A percentile compares a stretch with the other conserved stretches of the same genome.
Evolutionary conservation across 164 flowering plant genomes (phyloP).

Genomic region (Macadamia tetraphylla): DNA sequence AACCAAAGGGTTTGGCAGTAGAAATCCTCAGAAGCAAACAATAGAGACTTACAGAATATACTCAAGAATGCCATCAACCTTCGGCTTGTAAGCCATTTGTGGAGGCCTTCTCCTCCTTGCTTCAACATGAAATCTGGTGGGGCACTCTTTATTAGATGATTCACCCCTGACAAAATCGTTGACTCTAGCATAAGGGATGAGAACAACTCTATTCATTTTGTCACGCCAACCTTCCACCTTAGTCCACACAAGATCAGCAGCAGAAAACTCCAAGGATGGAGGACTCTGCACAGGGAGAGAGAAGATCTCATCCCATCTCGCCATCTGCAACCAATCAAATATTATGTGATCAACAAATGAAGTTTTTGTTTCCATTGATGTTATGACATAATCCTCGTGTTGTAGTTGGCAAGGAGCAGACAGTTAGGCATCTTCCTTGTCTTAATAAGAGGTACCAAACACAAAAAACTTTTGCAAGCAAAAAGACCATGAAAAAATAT

Average conservation of each 20-base stretch:
- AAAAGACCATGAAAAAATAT: too few species aligned
- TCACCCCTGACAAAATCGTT: constrained; percentile 93
- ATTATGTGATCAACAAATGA: background rate
- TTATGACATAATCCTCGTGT: constrained; percentile 9
- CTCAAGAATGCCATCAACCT: constrained; percentile 94
- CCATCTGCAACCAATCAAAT: constrained; percentile 42
- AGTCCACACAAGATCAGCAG: constrained; percentile 80
- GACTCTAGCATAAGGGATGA: constrained; percentile 89
- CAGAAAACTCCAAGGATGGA: constrained; percentile 71
- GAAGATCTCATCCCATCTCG: constrained; percentile 91
- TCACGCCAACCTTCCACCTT: constrained; percentile 95
- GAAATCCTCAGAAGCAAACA: constrained; percentile 1
- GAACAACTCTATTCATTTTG: constrained; percentile 69
- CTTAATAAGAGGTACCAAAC: too few species aligned
- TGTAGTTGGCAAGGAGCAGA: too few species aligned
- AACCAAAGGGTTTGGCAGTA: background rate
- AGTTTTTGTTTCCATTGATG: background rate
- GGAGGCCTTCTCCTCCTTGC: constrained; percentile 70
- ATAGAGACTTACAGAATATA: constrained; percentile 69
- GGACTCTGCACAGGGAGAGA: constrained; percentile 89
- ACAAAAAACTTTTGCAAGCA: too few species aligned
- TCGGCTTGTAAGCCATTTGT: constrained; percentile 56
- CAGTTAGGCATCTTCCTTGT: too few species aligned
- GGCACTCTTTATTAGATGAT: constrained; percentile 74
- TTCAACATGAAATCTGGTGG: constrained; percentile 94